Evolutionary conservation across 2,329 filamentous ascomycete species (phyloP).

Genomic region (Neofusicoccum sp.): DNA sequence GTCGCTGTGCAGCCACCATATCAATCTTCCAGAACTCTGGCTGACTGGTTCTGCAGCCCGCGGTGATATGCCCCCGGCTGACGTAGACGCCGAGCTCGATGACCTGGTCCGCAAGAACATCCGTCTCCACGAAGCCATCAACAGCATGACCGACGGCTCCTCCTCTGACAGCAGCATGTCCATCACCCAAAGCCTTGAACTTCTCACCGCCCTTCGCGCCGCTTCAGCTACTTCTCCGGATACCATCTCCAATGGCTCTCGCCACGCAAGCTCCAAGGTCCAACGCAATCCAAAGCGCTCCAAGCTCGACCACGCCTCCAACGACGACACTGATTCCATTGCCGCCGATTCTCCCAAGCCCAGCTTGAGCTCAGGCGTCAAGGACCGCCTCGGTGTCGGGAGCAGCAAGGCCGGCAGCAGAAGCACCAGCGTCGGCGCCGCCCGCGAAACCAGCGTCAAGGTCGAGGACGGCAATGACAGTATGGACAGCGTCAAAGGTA

Average conservation of each 20-base stretch:
- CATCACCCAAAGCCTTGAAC: slow-evolving; percentile 45
- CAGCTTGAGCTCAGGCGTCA: slow-evolving; percentile 14
- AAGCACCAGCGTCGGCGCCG: slow-evolving; percentile 48
- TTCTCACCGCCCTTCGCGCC: slow-evolving; percentile 51
- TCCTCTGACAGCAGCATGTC: slow-evolving; percentile 45
- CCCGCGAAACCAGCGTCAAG: slow-evolving; percentile 54
- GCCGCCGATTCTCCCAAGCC: slow-evolving; percentile 38
- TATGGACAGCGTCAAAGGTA: slow-evolving; percentile 49
- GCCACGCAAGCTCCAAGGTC: slow-evolving; percentile 40
- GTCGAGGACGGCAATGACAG: slow-evolving; percentile 50
- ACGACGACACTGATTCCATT: slow-evolving; percentile 42
- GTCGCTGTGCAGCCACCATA: neutral
- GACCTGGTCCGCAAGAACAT: slow-evolving; percentile 52
- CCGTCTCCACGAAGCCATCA: slow-evolving; percentile 50
- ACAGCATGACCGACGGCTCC: slow-evolving; percentile 46
- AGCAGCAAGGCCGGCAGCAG: slow-evolving; percentile 40
- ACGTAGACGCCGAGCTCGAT: slow-evolving; percentile 51
- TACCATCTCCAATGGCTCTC: slow-evolving; percentile 45
- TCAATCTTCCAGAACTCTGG: neutral
- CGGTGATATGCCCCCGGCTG: slow-evolving; percentile 38
- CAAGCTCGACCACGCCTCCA: slow-evolving; percentile 38
- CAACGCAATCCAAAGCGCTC: slow-evolving; percentile 38
- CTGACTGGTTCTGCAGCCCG: slow-evolving; percentile 31
- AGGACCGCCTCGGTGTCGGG: slow-evolving; percentile 33
- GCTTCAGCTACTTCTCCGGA: slow-evolving; percentile 19